Evolutionary conservation across 108 stramenopile species (phyloP).

Genomic region (Conticribra weissflogii): DNA sequence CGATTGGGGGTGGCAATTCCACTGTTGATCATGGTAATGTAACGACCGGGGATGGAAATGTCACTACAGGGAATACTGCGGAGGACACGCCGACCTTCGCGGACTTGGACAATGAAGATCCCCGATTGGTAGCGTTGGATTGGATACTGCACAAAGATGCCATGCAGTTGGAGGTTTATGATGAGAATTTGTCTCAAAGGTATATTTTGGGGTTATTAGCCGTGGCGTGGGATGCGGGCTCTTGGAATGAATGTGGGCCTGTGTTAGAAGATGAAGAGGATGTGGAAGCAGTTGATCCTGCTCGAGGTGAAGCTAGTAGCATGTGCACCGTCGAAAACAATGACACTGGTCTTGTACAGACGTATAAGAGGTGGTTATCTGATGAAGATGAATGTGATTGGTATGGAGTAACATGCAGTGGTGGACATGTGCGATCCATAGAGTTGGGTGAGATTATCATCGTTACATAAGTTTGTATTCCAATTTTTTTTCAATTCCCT

Average conservation of each 20-base stretch:
- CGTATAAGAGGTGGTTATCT: slow-evolving; percentile 1
- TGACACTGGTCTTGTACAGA: neutral
- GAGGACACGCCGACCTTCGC: neutral
- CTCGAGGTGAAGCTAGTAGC: too few relatives aligned
- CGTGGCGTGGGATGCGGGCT: neutral
- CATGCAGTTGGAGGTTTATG: neutral
- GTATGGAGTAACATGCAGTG: slow-evolving; percentile 13
- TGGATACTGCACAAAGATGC: slow-evolving; percentile 20
- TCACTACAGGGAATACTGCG: neutral
- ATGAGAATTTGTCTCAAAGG: slow-evolving; percentile 5
- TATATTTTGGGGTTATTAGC: slow-evolving; percentile 9
- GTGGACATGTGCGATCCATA: neutral
- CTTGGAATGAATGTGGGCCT: slow-evolving; percentile 3
- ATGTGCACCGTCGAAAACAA: neutral
- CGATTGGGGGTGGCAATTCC: too few relatives aligned
- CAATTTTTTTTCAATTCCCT: neutral
- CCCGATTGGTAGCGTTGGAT: slow-evolving; percentile 12
- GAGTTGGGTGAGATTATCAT: slow-evolving; percentile 4
- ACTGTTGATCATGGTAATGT: neutral
- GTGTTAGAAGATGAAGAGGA: neutral
- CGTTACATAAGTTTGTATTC: neutral
- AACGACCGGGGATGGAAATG: too few relatives aligned
- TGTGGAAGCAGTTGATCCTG: neutral
- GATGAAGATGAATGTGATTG: slow-evolving; percentile 12
- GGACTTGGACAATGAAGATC: neutral